A percentile compares a stretch with the other conserved stretches of the same genome.
Conservation (phyloP, 2,329 filamentous ascomycete species). For the Neofusicoccum laricinum region DNA sequence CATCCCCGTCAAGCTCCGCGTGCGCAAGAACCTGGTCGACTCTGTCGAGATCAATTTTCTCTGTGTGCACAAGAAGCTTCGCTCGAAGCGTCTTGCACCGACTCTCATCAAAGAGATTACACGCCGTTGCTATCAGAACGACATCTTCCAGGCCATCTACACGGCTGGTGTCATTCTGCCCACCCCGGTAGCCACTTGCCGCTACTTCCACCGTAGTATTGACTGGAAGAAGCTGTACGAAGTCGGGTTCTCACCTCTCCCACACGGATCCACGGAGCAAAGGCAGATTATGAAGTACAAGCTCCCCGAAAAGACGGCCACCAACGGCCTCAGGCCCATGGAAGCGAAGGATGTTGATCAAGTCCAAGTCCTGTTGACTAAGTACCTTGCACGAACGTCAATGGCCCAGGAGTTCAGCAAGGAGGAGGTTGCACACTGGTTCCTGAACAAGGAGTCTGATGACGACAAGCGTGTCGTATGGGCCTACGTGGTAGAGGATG, state of each 20-base stretch:
- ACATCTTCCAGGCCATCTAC: constrained; percentile 93
- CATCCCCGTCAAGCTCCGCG: constrained; percentile 77
- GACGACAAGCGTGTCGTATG: constrained; percentile 74
- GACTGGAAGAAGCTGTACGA: constrained; percentile 97
- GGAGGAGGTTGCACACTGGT: constrained; percentile 85
- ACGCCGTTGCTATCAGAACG: constrained; percentile 79
- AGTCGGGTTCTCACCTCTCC: constrained; percentile 88
- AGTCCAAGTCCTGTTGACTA: constrained; percentile 70
- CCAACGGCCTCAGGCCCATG: constrained; percentile 76
- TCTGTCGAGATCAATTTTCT: constrained; percentile 97
- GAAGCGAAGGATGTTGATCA: constrained; percentile 71
- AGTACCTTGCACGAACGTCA: constrained; percentile 77
- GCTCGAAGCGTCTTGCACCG: constrained; percentile 85
- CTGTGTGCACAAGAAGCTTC: constrained; percentile 96
- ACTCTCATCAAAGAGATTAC: constrained; percentile 98
- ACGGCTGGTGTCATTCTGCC: constrained; percentile 89
- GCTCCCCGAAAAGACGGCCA: constrained; percentile 70
- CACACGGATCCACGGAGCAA: constrained; percentile 75
- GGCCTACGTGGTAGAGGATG: constrained; percentile 81
- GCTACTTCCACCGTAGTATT: constrained; percentile 91
- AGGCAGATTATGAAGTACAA: constrained; percentile 85
- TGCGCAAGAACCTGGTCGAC: constrained; percentile 71
- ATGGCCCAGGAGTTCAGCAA: constrained; percentile 78
- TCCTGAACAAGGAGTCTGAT: constrained; percentile 66
- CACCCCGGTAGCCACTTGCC: constrained; percentile 85